Base-by-base conservation (phyloP, 352 stramenopile genomes). In the Globisporangium abappressorium region DNA sequence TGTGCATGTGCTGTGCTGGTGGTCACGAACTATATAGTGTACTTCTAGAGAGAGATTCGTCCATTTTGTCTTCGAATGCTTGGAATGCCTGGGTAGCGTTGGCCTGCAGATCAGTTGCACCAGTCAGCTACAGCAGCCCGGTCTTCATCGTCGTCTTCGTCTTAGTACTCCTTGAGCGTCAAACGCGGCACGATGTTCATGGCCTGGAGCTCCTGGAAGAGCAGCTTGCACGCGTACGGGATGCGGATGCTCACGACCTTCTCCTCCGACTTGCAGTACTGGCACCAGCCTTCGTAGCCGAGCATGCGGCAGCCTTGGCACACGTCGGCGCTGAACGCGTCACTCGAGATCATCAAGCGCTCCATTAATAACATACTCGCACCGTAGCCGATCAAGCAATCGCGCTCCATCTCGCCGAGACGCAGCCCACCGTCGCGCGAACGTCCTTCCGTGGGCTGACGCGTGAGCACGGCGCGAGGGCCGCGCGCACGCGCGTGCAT, bases 321-420 rank as follows among this genome's bases (percentile, higher is more conserved):
- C 34, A 99, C 97, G 73, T 98, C 98, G 2, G 97, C 98, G 33
- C 94, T 98, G 80, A 99, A 99, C 58, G 96, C 97, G 82, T 99
- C 98, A 69, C 92, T 99, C 53, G 95, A 99, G 67, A 99, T 96
- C 97, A 99, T 99, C 20, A 99, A 83, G 24, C 98, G 89, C 87
- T 99, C 98, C 89, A 99, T 99, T 41, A 99, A 96, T 46, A 99
- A 79, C 84, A 99, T 99, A 63, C 93, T 98, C 49, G 98, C 98
- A 55, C 98, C 98, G 79, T 99, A 99, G 28, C 96, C 98, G 72
- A 99, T 99, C 15, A 99, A 82, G 82, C 98, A 99, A 84, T 99
- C 98, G 57, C 98, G 92, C 78, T 99, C 98, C 98, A 99, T 99
- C 85, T 99, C 98, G 66, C 98, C 98, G 41, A 99, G 84, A 67